Evolutionary conservation across 2,329 filamentous ascomycete genomes (phyloP).

Genomic region (Penicillium sp.): DNA sequence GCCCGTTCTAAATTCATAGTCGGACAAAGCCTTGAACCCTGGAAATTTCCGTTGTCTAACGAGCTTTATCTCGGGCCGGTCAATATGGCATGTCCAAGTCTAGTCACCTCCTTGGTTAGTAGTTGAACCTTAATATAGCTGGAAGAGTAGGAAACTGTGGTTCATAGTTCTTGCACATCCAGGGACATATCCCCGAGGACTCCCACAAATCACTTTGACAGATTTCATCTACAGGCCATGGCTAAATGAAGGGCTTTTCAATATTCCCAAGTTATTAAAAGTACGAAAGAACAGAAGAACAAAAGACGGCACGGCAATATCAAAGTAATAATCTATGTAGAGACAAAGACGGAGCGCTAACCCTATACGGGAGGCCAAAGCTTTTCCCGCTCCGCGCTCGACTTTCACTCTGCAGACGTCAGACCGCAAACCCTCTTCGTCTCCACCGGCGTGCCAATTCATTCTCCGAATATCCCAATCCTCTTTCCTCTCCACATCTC

Average conservation of each 20-base stretch:
- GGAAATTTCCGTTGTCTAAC: background rate
- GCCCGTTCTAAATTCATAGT: background rate
- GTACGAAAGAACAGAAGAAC: background rate
- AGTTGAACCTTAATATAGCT: background rate
- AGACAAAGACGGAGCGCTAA: conserved; percentile 6
- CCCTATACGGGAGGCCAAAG: conserved; percentile 12
- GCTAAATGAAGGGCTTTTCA: background rate
- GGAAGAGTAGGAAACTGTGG: background rate
- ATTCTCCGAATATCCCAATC: conserved; percentile 49
- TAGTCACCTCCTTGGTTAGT: background rate
- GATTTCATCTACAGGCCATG: background rate
- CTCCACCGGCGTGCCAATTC: conserved; percentile 36
- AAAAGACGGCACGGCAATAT: background rate
- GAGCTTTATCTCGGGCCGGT: background rate
- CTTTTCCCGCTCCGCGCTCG: conserved; percentile 13
- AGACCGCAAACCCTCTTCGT: background rate
- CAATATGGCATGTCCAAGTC: background rate
- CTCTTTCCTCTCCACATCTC: conserved; percentile 45
- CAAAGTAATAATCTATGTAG: background rate
- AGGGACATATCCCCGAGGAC: background rate
- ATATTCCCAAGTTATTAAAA: background rate
- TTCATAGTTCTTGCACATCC: background rate
- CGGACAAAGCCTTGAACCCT: background rate
- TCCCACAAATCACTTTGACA: background rate
- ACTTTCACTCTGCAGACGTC: conserved; percentile 3